phyloP scores from a whole-genome alignment of 805 yeast species.

The Yamadazyma kitorensis region DNA sequence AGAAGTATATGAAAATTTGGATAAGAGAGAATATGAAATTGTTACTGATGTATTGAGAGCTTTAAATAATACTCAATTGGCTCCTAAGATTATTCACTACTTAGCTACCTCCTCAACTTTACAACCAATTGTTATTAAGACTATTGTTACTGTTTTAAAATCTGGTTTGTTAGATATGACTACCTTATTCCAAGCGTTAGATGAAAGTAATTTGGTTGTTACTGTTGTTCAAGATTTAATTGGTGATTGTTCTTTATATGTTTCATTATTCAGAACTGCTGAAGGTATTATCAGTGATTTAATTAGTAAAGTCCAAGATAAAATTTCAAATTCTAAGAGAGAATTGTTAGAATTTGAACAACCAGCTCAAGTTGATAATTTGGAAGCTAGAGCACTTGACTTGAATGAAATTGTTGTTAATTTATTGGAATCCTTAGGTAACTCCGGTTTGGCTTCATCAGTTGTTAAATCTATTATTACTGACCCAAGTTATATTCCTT shows the following conservation, averaged over 20 bases:
- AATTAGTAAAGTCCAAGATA: constrained; percentile 22
- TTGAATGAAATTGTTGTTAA: constrained; percentile 28
- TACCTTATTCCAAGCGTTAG: constrained; percentile 33
- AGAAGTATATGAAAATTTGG: constrained; percentile 21
- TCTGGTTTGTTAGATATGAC: constrained; percentile 32
- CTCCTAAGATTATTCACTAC: constrained; percentile 32
- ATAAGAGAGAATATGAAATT: constrained; percentile 36
- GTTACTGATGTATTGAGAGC: constrained; percentile 40
- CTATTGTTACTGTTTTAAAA: constrained; percentile 28
- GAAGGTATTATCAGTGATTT: constrained; percentile 24
- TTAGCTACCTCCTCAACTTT: constrained; percentile 21
- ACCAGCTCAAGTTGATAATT: constrained; percentile 6
- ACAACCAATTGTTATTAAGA: constrained; percentile 23
- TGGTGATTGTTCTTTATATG: constrained; percentile 38
- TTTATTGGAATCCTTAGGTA: constrained; percentile 38
- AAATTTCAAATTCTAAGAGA: constrained; percentile 20
- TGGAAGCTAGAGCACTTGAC: constrained; percentile 20
- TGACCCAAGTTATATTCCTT: constrained; percentile 34
- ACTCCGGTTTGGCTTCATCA: constrained; percentile 40
- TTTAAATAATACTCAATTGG: constrained; percentile 33
- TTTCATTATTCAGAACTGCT: constrained; percentile 29
- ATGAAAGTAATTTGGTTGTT: constrained; percentile 33
- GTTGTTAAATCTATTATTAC: constrained; percentile 38
- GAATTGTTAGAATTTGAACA: constrained; percentile 10
- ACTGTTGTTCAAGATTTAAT: constrained; percentile 34